These are phyloP conservation scores for Diplodia intermedia DNA, from an alignment of 2,329 filamentous ascomycete species.

Conservation along the genomic window DNA sequence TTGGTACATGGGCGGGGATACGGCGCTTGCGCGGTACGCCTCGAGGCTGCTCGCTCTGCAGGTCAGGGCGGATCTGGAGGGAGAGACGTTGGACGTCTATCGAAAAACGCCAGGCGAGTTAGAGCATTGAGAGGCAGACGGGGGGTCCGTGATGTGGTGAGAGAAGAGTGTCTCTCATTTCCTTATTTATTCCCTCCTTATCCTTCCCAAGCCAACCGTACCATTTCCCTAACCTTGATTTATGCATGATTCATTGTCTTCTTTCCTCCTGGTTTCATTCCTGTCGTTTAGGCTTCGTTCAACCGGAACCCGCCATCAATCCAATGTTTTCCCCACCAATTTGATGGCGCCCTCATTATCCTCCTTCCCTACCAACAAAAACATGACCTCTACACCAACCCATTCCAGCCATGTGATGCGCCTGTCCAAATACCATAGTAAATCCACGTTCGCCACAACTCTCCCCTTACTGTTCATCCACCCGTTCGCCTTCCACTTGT, in stretches of 20 bases:
- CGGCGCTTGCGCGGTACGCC: slow-evolving; percentile 56
- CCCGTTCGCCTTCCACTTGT: slow-evolving; percentile 11
- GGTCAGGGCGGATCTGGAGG: slow-evolving; percentile 52
- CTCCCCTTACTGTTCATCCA: slow-evolving; percentile 15
- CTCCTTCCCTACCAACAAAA: slow-evolving; percentile 18
- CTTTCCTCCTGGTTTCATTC: neutral
- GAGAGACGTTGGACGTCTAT: slow-evolving; percentile 34
- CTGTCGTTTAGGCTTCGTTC: neutral
- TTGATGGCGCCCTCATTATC: slow-evolving; percentile 12
- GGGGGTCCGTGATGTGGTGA: neutral
- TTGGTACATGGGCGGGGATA: slow-evolving; percentile 56
- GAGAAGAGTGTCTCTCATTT: neutral
- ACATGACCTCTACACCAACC: slow-evolving; percentile 15
- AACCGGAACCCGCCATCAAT: neutral
- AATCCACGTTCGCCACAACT: slow-evolving; percentile 18
- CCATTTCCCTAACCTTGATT: neutral
- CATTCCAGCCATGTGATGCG: slow-evolving; percentile 23
- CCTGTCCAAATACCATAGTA: slow-evolving; percentile 20
- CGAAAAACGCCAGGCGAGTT: slow-evolving; percentile 25
- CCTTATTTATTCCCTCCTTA: neutral
- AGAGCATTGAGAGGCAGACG: too few species aligned
- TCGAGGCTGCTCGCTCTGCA: slow-evolving; percentile 56
- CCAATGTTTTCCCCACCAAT: slow-evolving; percentile 8
- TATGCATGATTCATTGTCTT: neutral
- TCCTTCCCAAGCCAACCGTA: neutral